Evolutionary conservation across 768 basidiomycete species (phyloP).

Genomic region (Hypholoma fasciculare): DNA sequence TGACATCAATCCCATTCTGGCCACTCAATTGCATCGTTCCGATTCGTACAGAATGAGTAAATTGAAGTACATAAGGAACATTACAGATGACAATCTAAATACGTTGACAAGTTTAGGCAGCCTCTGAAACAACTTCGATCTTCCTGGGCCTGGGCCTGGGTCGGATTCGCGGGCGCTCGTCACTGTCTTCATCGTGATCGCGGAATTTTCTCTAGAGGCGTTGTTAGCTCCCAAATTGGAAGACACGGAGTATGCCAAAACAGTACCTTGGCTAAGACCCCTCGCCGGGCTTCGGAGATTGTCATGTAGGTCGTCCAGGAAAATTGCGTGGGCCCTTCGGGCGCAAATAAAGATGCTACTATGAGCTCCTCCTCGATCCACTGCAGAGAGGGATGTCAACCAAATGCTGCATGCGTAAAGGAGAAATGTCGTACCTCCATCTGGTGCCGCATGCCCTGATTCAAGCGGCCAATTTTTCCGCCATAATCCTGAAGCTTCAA

Average conservation of each 20-base stretch:
- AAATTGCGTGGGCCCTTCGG: neutral
- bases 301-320: neutral
- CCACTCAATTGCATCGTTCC: too few species aligned
- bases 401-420: neutral
- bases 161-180: neutral
- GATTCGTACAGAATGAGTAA: too few species aligned
- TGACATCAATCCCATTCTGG: too few species aligned
- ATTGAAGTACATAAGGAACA: too few species aligned
- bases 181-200: neutral
- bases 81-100: too few species aligned
- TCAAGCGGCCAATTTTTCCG: neutral
- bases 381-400: too few species aligned
- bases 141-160: neutral
- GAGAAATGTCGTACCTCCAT: neutral
- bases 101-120: too few species aligned
- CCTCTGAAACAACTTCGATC: too few species aligned
- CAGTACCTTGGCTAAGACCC: neutral
- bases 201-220: neutral
- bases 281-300: neutral
- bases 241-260: too few species aligned
- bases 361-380: neutral
- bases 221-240: neutral
- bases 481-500: neutral
- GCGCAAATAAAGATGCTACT: neutral
- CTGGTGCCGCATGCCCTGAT: neutral